Base-by-base conservation (phyloP, 2,329 filamentous ascomycete genomes). In the Ophiostoma australiae region DNA sequence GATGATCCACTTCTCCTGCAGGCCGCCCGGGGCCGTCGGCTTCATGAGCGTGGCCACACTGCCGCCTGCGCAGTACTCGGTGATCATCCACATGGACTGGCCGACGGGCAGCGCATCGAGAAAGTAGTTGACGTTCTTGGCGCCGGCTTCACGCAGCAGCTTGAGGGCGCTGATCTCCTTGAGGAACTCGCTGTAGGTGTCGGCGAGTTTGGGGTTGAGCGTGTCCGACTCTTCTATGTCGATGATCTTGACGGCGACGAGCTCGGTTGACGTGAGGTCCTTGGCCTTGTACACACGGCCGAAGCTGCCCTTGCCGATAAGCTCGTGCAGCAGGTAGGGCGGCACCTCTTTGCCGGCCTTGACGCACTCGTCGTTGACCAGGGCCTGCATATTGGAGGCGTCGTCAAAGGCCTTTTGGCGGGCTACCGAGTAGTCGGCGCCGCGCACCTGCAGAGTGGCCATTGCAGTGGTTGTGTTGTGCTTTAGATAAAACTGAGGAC, bases 31-130 rank as follows among this genome's bases (percentile, higher is more conserved):
- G 3, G 84, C 83, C 1, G 87, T 90, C n/a, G 89, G 88, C 77
- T 86, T 87, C 88, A 90, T 89, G 72, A 86, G 85, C 73, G 85
- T 94, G 74, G 86, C 90, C 78, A 96, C 90, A 78, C 92, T 95
- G 68, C 92, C 92, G 73, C 92, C 92, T 6, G 90, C 91, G 76
- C 92, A 94, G 79, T 94, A 93, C 80, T 95, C 91, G 72, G 91
- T 94, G 71, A 95, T 88, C 82, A 95, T 92, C 92, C 92, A 96
- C 81, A 96, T 89, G 72, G 92, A 87, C 75, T 91, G 89, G 61
- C 91, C 90, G 52, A 94, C 88, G 10, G 91, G 88, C 27, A 94
- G 84, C 4, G 91, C 91, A 74, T 94, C 91, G 75, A 94, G 89
- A 69, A 94, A 90, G 75, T 89, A 86, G 78, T 94, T 95, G 80